A percentile compares a stretch with the other conserved stretches of the same genome.
Evolutionary conservation across 2,329 filamentous ascomycete genomes (phyloP).

Genomic region (Diaporthe sp.): DNA sequence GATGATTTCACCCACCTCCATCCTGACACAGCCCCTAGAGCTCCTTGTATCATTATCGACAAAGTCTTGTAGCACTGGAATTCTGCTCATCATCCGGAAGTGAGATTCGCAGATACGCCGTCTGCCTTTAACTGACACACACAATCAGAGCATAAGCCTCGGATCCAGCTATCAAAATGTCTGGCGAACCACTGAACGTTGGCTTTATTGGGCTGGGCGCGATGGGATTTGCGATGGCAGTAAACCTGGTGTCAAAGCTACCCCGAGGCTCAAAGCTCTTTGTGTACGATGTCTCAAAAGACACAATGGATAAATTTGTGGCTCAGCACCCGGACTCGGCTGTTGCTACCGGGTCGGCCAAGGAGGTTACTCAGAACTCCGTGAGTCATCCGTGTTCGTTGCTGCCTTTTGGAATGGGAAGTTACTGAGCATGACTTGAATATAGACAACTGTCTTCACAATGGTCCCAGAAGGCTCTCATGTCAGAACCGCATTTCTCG

Average conservation of each 20-base stretch:
- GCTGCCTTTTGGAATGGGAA: neutral
- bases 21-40: neutral
- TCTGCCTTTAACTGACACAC: constrained; percentile 50
- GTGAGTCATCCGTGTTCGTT: constrained; percentile 59
- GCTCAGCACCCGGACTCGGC: constrained; percentile 56
- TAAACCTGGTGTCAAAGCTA: constrained; percentile 75
- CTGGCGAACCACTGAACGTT: constrained; percentile 21
- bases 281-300: constrained; percentile 74
- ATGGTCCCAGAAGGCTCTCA: constrained; percentile 77
- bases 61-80: neutral
- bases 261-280: constrained; percentile 68
- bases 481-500: constrained; percentile 72
- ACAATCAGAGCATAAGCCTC: neutral
- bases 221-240: constrained; percentile 74
- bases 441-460: constrained; percentile 74
- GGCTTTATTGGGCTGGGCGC: constrained; percentile 68
- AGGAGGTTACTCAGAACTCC: constrained; percentile 74
- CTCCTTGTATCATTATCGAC: neutral
- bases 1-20: neutral
- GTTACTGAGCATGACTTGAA: neutral
- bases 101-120: constrained; percentile 43
- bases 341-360: constrained; percentile 66
- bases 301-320: constrained; percentile 67
- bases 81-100: constrained; percentile 40
- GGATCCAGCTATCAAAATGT: constrained; percentile 4